Base-by-base conservation (phyloP, 192 early-diverging fungal genomes). In the Coemansia sp. region DNA sequence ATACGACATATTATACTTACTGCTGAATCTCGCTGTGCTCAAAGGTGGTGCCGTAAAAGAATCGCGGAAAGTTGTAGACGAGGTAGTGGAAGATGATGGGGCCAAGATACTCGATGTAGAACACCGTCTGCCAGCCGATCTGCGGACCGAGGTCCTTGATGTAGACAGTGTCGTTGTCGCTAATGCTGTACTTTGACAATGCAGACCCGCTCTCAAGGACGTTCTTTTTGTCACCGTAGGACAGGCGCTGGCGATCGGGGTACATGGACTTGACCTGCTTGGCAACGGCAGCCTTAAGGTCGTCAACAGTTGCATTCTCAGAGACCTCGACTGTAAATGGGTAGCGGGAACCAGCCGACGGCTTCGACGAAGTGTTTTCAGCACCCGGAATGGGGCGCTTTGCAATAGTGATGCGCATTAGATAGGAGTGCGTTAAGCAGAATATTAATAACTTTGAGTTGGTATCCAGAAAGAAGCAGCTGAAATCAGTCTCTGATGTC, bases 101-200 rank as follows among this genome's bases (percentile, higher is more conserved):
- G 40, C 95, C 95, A 40, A 87, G 63, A 52, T 98, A 98, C 73
- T 98, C 95, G 56, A 96, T 85, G 62, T 92, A 78, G 62, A 96
- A 98, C 46, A 96, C 94, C 17, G 90, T 91, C 54, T 82, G 81
- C 95, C 95, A 98, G 56, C 92, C 88, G 57, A 96, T 88, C 74
- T 98, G 95, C 14, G 91, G 91, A 10, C 93, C 85, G 11, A 89
- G 76, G 55, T 90, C 87, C 74, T 90, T 93, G 55, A 90, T 80
- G 9, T 67, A 67, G 34, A 91, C 68, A 7, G 71, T 80, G 57
- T 81, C 85, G 33, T 80, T 84, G 34, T 88, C 81, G n/a, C 80
- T 74, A 53, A 93, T 70, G 27, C 67, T 80, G 61, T 86, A 87
- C 23, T 84, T 77, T 24, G 83, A 64, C 44, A 97, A 67, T 13